These are phyloP conservation scores for Trichoderma sp. DNA, from an alignment of 2,329 filamentous ascomycete species.

Conservation along the genomic window DNA sequence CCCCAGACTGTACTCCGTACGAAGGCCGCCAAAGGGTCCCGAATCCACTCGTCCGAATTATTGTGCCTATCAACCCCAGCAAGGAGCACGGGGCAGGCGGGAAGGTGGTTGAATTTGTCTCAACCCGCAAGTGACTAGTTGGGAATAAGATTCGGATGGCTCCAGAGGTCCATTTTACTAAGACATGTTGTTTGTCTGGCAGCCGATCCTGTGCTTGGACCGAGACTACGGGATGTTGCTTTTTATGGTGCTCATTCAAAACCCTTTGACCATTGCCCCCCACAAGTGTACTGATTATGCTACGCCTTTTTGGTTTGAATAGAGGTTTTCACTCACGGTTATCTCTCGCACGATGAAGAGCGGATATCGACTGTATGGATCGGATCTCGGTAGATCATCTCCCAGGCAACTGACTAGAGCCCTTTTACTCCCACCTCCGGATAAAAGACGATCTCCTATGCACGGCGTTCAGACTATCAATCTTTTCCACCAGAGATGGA, in stretches of 20 bases:
- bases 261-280: neutral
- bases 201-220: constrained; percentile 14
- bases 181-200: constrained; percentile 15
- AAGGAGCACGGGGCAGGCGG: neutral
- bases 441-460: neutral
- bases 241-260: neutral
- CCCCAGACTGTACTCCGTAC: neutral
- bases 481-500: neutral
- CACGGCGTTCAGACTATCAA: neutral
- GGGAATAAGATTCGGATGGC: neutral
- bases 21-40: neutral
- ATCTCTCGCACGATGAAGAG: neutral
- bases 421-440: neutral
- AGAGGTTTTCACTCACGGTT: neutral
- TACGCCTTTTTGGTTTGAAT: neutral
- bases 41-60: neutral
- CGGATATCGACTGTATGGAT: neutral
- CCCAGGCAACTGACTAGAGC: neutral
- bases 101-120: neutral
- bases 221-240: constrained; percentile 2
- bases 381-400: neutral
- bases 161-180: neutral
- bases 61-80: neutral
- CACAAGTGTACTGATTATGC: neutral
- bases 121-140: neutral